These are phyloP conservation scores for Wickerhamomyces rabaulensis DNA, from an alignment of 805 yeast species.

Conservation along the genomic window DNA sequence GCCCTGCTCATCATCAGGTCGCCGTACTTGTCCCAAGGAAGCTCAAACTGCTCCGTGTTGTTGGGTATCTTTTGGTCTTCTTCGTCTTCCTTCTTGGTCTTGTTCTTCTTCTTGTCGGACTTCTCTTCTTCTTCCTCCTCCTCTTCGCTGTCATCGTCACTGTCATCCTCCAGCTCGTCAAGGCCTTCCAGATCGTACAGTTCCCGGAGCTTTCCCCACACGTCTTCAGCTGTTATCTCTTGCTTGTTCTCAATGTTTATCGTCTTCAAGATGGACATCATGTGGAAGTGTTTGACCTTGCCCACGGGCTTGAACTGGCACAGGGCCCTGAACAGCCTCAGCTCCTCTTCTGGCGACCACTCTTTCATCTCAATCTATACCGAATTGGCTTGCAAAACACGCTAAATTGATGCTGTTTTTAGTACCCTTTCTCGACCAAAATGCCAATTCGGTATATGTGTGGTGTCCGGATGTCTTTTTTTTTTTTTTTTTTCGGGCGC, in stretches of 20 bases:
- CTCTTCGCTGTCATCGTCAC: slow-evolving; percentile 9
- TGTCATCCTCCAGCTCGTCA: slow-evolving; percentile 46
- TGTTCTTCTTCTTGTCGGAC: slow-evolving; percentile 3
- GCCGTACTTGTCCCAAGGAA: slow-evolving; percentile 43
- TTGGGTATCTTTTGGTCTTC: slow-evolving; percentile 1
- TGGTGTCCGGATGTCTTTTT: slow-evolving; percentile 2
- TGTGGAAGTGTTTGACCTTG: slow-evolving; percentile 30
- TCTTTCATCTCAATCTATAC: slow-evolving; percentile 7
- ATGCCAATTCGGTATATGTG: background rate
- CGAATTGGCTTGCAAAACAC: background rate
- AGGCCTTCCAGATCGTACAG: slow-evolving; percentile 54
- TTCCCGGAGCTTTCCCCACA: slow-evolving; percentile 50
- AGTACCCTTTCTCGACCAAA: too few species aligned
- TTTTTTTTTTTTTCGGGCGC: background rate
- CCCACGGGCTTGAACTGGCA: slow-evolving; percentile 72
- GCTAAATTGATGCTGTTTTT: background rate
- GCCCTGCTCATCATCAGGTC: slow-evolving; percentile 34
- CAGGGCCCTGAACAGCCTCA: slow-evolving; percentile 51
- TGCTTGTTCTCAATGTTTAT: slow-evolving; percentile 23
- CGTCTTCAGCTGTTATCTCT: slow-evolving; percentile 39
- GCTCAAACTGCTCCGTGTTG: slow-evolving; percentile 21
- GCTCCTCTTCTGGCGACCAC: slow-evolving; percentile 64
- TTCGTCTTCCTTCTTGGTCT: slow-evolving; percentile 1
- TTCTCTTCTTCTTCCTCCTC: slow-evolving; percentile 2
- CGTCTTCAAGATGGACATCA: slow-evolving; percentile 23